phyloP scores from a whole-genome alignment of 169 alveolate species.

The Cryptosporidium baileyi region DNA sequence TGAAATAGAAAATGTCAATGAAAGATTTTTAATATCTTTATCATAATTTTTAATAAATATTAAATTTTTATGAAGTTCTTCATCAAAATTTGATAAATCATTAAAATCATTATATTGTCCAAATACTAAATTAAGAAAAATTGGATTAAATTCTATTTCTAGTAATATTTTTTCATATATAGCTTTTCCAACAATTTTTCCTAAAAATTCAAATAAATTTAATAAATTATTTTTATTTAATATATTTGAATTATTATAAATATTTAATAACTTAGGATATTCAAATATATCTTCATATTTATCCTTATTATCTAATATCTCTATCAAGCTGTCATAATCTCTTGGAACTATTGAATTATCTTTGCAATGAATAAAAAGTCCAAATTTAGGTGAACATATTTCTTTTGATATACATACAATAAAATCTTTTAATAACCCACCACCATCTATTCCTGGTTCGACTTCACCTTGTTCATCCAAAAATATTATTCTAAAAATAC shows the following conservation, averaged over 20 bases:
- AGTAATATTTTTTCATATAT: slow-evolving; percentile 89
- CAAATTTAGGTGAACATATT: slow-evolving; percentile 86
- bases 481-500: slow-evolving; percentile 82
- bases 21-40: slow-evolving; percentile 55
- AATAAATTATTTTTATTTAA: neutral
- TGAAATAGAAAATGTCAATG: slow-evolving; percentile 78
- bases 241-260: neutral
- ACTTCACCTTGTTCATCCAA: slow-evolving; percentile 85
- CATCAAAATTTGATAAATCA: slow-evolving; percentile 83
- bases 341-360: slow-evolving; percentile 50
- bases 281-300: slow-evolving; percentile 24
- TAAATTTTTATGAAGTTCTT: slow-evolving; percentile 72
- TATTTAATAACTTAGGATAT: too few relatives aligned
- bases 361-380: slow-evolving; percentile 78
- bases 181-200: slow-evolving; percentile 90
- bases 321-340: slow-evolving; percentile 40
- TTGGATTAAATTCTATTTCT: slow-evolving; percentile 88
- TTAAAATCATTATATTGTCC: slow-evolving; percentile 82
- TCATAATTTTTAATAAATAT: slow-evolving; percentile 73
- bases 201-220: slow-evolving; percentile 78
- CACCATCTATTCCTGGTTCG: slow-evolving; percentile 97
- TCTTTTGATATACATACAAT: slow-evolving; percentile 85
- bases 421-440: slow-evolving; percentile 96
- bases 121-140: slow-evolving; percentile 85
- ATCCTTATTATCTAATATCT: neutral